phyloP scores from a whole-genome alignment of 2,329 filamentous ascomycete genomes.

The Botryosphaeria agaves region DNA sequence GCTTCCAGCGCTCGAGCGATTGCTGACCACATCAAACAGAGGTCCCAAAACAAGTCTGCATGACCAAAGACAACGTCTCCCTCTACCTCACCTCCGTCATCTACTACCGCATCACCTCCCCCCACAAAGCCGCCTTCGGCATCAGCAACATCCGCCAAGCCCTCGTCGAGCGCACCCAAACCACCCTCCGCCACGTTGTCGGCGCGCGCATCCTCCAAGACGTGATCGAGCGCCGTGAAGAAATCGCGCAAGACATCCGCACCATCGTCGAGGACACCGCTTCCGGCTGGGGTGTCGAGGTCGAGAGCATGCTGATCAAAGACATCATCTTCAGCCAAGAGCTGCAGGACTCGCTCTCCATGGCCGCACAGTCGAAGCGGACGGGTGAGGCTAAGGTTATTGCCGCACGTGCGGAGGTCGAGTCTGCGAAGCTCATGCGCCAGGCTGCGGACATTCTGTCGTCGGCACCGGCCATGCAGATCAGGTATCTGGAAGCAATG shows the following conservation, averaged over 20 bases:
- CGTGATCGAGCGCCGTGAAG: constrained; percentile 94
- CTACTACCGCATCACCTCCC: constrained; percentile 93
- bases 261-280: constrained; percentile 98
- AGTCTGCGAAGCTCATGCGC: constrained; percentile 81
- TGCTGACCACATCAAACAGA: constrained; percentile 26
- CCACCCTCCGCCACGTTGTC: constrained; percentile 89
- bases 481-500: constrained; percentile 95
- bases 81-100: constrained; percentile 90
- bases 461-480: constrained; percentile 92
- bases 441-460: constrained; percentile 85
- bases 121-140: constrained; percentile 93
- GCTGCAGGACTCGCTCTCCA: constrained; percentile 86
- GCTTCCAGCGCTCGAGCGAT: background rate
- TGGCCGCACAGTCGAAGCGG: constrained; percentile 97
- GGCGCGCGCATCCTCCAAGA: constrained; percentile 92
- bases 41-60: constrained; percentile 91
- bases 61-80: constrained; percentile 99
- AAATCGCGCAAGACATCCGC: constrained; percentile 84
- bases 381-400: constrained; percentile 98
- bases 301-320: constrained; percentile 98
- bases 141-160: constrained; percentile 90
- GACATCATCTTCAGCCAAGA: constrained; percentile 96
- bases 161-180: constrained; percentile 95
- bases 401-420: constrained; percentile 88
- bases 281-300: constrained; percentile 81